Conservation (phyloP, 2,329 filamentous ascomycete species). For the Aureobasidium mangrovei region DNA sequence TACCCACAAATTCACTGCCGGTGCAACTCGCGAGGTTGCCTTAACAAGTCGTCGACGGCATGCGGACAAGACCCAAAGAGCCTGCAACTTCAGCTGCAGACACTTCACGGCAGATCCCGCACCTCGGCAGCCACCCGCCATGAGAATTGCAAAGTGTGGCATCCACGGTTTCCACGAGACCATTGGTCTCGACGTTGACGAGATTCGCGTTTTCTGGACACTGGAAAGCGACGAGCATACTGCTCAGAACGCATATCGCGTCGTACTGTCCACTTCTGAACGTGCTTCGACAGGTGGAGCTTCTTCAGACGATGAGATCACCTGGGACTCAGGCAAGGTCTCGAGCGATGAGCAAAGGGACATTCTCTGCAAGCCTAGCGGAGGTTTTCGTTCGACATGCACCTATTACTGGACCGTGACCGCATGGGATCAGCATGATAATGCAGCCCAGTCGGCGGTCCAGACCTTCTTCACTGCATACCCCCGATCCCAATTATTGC, state of each 20-base stretch:
- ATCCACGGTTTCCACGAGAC: constrained; percentile 34
- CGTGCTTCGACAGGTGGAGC: background rate
- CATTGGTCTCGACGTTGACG: constrained; percentile 32
- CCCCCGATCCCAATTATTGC: constrained; percentile 29
- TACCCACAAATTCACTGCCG: background rate
- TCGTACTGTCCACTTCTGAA: constrained; percentile 17
- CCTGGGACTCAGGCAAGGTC: constrained; percentile 22
- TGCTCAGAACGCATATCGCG: constrained; percentile 28
- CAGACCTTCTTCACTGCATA: constrained; percentile 36
- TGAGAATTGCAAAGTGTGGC: constrained; percentile 26
- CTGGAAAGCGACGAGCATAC: constrained; percentile 25
- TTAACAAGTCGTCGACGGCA: background rate
- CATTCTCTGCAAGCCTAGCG: constrained; percentile 23
- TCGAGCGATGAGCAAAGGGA: constrained; percentile 22
- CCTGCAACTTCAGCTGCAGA: background rate
- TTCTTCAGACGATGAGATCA: background rate
- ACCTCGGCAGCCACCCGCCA: background rate
- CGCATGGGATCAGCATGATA: constrained; percentile 30
- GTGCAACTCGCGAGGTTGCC: rapidly evolving
- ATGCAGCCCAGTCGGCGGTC: constrained; percentile 19
- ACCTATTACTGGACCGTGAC: constrained; percentile 32
- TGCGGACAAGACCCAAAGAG: background rate
- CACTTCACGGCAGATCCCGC: background rate
- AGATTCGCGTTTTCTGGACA: constrained; percentile 31
- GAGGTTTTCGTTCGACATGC: constrained; percentile 30